Conservation (phyloP, 169 alveolate genomes). For the Cryptosporidium sp. region DNA sequence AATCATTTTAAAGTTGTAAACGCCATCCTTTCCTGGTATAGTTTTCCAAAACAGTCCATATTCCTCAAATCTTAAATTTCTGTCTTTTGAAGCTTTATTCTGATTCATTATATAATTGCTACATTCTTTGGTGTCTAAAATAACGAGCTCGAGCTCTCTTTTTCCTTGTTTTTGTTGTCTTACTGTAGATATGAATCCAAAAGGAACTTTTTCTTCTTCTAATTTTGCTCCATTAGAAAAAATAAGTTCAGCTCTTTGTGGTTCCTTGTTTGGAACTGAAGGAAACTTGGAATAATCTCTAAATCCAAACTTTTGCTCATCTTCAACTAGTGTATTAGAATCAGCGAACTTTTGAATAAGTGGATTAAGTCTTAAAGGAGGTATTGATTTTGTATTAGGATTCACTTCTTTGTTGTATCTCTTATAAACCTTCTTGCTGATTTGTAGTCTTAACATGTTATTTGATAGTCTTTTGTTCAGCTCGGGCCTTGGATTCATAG, state of each 20-base stretch:
- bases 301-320: slow-evolving; percentile 2
- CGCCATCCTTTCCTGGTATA: not conserved
- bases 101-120: slow-evolving; percentile 2
- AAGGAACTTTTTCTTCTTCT: slow-evolving; percentile 4
- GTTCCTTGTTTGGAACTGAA: slow-evolving; percentile 41
- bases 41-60: slow-evolving; percentile 71
- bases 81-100: not conserved
- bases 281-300: slow-evolving; percentile 40
- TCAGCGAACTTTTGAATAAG: not conserved
- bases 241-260: not conserved
- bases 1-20: slow-evolving; percentile 5
- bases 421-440: slow-evolving; percentile 34
- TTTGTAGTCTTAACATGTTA: slow-evolving; percentile 4
- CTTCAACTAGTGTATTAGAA: not conserved
- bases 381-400: not conserved
- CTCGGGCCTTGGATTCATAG: slow-evolving; percentile 65
- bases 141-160: slow-evolving; percentile 36
- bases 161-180: not conserved
- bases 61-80: slow-evolving; percentile 42
- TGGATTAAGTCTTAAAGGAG: slow-evolving; percentile 10
- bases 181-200: slow-evolving; percentile 38
- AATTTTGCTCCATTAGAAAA: not conserved
- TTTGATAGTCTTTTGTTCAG: slow-evolving; percentile 8
- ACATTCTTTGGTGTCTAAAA: slow-evolving; percentile 40
- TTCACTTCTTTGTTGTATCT: slow-evolving; percentile 27